A percentile compares a stretch with the other conserved stretches of the same genome.
Conservation (phyloP, 306 rosid genomes). For the Glycine soja region DNA sequence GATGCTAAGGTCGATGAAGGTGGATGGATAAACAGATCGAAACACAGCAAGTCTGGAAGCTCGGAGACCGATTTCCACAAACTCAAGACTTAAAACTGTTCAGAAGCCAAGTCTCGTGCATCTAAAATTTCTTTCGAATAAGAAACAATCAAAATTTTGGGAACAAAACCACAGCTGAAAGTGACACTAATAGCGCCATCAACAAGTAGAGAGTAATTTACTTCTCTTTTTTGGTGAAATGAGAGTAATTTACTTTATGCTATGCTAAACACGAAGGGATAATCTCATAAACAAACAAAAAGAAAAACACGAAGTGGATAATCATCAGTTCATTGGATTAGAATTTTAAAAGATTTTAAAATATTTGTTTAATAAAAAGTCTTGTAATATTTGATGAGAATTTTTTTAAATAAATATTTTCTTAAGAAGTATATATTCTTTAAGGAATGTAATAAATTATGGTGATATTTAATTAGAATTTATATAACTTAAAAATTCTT, state of each 20-base stretch:
- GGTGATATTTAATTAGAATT: no score
- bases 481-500: no score
- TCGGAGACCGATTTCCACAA: conserved; percentile 36
- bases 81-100: conserved; percentile 29
- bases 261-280: background rate
- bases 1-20: conserved; percentile 40
- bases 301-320: no score
- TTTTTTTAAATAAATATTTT: no score
- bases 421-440: no score
- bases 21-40: conserved; percentile 38
- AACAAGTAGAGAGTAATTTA: background rate
- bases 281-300: background rate
- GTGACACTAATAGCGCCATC: background rate
- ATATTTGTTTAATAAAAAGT: no score
- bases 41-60: conserved; percentile 36
- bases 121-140: conserved; percentile 17
- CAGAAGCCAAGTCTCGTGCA: background rate
- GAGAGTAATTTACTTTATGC: background rate
- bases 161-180: conserved; percentile 14
- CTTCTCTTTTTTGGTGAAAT: no score
- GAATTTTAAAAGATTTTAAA: no score
- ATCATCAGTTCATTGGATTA: background rate
- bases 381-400: no score
- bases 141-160: conserved; percentile 1
- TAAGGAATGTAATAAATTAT: no score